Evolutionary conservation across 192 early-diverging fungal species (phyloP).

Genomic region (Glomus cerebriforme): DNA sequence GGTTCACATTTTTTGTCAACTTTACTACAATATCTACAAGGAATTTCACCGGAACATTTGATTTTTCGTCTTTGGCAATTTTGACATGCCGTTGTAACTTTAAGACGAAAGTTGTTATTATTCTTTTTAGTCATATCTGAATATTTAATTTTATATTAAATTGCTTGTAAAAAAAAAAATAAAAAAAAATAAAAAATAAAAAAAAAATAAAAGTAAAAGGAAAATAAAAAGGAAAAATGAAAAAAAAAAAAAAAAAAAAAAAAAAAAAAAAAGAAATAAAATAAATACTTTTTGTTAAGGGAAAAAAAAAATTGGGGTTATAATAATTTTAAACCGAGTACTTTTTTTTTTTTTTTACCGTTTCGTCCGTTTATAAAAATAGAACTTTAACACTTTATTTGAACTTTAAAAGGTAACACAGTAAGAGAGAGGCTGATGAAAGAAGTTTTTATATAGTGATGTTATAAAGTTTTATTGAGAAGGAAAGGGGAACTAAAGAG

Average conservation of each 20-base stretch:
- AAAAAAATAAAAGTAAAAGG: background rate
- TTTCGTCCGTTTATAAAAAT: too few species aligned
- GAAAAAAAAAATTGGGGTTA: too few species aligned
- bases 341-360: too few species aligned
- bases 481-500: background rate
- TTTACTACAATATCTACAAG: constrained; percentile 8
- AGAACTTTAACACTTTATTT: background rate
- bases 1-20: background rate
- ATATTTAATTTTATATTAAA: background rate
- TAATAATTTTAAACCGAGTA: too few species aligned
- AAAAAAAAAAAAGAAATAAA: too few species aligned
- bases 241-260: too few species aligned
- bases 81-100: constrained; percentile 27
- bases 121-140: constrained; percentile 8
- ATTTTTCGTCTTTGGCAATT: constrained; percentile 23
- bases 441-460: background rate
- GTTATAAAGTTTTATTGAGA: background rate
- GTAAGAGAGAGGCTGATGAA: background rate
- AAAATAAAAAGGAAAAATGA: too few species aligned
- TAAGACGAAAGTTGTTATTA: background rate
- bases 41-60: constrained; percentile 12
- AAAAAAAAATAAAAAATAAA: background rate
- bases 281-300: too few species aligned
- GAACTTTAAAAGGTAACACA: background rate
- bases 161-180: background rate